Base-by-base conservation (phyloP, 2,329 filamentous ascomycete genomes). In the Endothia cerciana region DNA sequence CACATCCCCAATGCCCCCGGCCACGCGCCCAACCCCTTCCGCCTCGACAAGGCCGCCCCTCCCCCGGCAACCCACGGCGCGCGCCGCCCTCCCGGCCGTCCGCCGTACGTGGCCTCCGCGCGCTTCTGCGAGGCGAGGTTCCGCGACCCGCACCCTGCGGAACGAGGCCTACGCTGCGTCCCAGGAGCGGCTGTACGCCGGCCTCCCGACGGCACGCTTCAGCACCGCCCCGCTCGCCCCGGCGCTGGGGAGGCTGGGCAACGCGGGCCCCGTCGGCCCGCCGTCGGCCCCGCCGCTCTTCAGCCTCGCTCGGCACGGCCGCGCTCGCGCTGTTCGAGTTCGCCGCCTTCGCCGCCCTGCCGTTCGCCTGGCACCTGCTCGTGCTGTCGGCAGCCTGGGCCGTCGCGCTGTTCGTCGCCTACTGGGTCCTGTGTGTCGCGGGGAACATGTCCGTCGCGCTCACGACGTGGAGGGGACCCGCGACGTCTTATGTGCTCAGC, bases 21-120 rank as follows among this genome's bases (percentile, higher is more conserved):
- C 55, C 25, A 41, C 36, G 19, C 55, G 1, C 36, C 55, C 36
- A 58, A 58, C 55, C 55, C 55, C 36, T 58, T 58, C 55, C 55
- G 36, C 55, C 55, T 17, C 2, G 28, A 19, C 15, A n/a, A n/a
- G n/a, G 10, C 17, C 3, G 4, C 7, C 19, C 30, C 17, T 2
- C 25, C 15, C 49, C 22, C 25, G 13, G 10, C 15, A 11, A 4
- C 15, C 28, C 13, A 4, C 55, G 4, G 10, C 36, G 5, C 13
- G 49, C 49, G 2, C 22, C 13, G 33, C 17, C 53, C 25, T 17
- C 19, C 8, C 17, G 53, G 53, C 33, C n/a, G n/a, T n/a, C n/a
- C n/a, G n/a, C n/a, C n/a, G n/a, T n/a, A n/a, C n/a, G n/a, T n/a
- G n/a, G n/a, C n/a, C n/a, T n/a, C n/a, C n/a, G n/a, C n/a, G n/a